Evolutionary conservation across 2,329 filamentous ascomycete genomes (phyloP).

Genomic region (Cladosporium colombiae): DNA sequence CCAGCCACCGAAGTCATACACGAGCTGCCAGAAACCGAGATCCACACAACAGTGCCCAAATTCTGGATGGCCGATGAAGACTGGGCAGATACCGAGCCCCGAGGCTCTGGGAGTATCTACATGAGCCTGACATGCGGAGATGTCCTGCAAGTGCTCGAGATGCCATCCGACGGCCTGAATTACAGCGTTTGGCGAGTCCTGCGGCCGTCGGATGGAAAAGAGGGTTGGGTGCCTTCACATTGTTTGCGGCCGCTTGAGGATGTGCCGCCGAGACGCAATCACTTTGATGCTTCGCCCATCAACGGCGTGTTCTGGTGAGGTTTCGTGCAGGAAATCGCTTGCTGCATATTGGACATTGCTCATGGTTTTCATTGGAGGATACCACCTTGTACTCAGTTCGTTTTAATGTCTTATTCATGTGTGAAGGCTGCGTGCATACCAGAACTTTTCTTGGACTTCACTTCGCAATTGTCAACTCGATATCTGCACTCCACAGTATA

Average conservation of each 20-base stretch:
- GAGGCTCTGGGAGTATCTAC: conserved; percentile 7
- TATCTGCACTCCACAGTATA: no score
- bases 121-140: conserved; percentile 10
- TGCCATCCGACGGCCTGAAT: background rate
- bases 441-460: background rate
- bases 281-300: conserved; percentile 5
- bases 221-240: conserved; percentile 8
- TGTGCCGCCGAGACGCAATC: background rate
- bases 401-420: background rate
- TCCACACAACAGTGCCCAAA: background rate
- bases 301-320: background rate
- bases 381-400: background rate
- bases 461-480: background rate
- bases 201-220: conserved; percentile 3
- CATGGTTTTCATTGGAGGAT: background rate
- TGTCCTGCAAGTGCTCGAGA: conserved; percentile 1
- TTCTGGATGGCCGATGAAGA: conserved; percentile 15
- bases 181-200: conserved; percentile 1
- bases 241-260: conserved; percentile 8
- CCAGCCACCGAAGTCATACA: background rate
- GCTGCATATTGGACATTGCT: background rate
- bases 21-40: conserved; percentile 5
- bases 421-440: background rate
- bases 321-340: background rate
- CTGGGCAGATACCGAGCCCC: background rate